Conservation (phyloP, 2,329 filamentous ascomycete genomes). For the Aspergillus thermomutatus region DNA sequence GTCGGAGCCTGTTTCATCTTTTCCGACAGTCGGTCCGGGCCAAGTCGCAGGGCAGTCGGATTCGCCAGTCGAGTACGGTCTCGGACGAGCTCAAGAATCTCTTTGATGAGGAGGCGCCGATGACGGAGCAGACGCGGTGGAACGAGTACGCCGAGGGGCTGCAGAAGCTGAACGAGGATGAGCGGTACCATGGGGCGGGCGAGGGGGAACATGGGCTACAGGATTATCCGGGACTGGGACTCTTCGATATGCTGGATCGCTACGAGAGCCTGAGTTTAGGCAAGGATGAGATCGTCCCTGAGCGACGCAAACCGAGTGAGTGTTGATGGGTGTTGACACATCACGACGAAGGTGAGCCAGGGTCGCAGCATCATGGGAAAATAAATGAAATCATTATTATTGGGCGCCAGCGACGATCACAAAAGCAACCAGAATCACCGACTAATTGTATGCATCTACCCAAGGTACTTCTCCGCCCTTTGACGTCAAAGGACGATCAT, state of each 20-base stretch:
- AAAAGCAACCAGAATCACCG: too few relatives aligned
- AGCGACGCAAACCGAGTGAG: conserved; percentile 13
- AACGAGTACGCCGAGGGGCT: conserved; percentile 33
- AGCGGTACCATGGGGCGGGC: conserved; percentile 26
- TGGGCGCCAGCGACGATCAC: too few relatives aligned
- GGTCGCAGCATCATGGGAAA: too few relatives aligned
- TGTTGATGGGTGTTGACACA: too few relatives aligned
- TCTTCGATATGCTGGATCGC: conserved; percentile 38
- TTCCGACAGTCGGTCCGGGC: conserved; percentile 32
- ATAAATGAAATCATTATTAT: too few relatives aligned
- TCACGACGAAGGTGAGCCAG: too few relatives aligned
- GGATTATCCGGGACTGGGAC: conserved; percentile 24
- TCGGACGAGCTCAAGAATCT: conserved; percentile 32
- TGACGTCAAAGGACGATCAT: too few relatives aligned
- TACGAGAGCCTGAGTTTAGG: conserved; percentile 39
- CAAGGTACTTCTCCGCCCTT: too few relatives aligned
- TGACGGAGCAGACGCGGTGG: conserved; percentile 16
- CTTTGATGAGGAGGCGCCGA: conserved; percentile 25
- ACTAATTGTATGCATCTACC: too few relatives aligned
- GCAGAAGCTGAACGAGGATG: conserved; percentile 31
- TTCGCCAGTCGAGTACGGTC: conserved; percentile 19
- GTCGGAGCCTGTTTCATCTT: conserved; percentile 33
- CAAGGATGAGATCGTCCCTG: conserved; percentile 27
- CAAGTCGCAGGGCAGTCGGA: conserved; percentile 28
- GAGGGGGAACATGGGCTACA: conserved; percentile 18